phyloP scores from a whole-genome alignment of 129 eudicot genomes.

The Arctium minus region DNA sequence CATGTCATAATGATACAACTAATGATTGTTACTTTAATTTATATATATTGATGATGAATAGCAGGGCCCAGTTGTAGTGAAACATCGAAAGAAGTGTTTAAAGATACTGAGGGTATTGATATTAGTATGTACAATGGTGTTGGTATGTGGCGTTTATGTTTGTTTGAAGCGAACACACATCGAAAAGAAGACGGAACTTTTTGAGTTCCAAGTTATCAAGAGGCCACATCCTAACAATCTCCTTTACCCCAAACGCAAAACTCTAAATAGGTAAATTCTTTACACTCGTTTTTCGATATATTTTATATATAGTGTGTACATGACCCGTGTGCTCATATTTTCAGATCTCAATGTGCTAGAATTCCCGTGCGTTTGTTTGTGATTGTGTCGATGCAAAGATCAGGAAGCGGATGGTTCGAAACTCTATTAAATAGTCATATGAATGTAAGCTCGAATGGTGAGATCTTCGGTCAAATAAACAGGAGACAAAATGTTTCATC shows the following conservation, averaged over 20 bases:
- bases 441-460: conserved; percentile 88
- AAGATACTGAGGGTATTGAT: conserved; percentile 29
- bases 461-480: conserved; percentile 60
- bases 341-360: conserved; percentile 62
- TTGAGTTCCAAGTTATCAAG: conserved; percentile 26
- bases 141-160: conserved; percentile 43
- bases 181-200: conserved; percentile 16
- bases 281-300: background rate
- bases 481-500: conserved; percentile 67
- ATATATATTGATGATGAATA: background rate
- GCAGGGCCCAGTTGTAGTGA: conserved; percentile 38
- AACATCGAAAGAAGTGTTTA: conserved; percentile 28
- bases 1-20: too few species aligned
- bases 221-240: conserved; percentile 23
- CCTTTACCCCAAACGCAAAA: conserved; percentile 45
- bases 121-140: conserved; percentile 38
- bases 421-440: conserved; percentile 81
- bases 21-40: too few species aligned
- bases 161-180: conserved; percentile 35
- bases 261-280: conserved; percentile 44
- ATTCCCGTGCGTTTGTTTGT: conserved; percentile 74
- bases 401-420: conserved; percentile 99
- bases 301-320: background rate
- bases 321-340: background rate
- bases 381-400: conserved; percentile 84